These are phyloP conservation scores for Fusarium praegraminearum DNA, from an alignment of 2,329 filamentous ascomycete species.

Conservation along the genomic window DNA sequence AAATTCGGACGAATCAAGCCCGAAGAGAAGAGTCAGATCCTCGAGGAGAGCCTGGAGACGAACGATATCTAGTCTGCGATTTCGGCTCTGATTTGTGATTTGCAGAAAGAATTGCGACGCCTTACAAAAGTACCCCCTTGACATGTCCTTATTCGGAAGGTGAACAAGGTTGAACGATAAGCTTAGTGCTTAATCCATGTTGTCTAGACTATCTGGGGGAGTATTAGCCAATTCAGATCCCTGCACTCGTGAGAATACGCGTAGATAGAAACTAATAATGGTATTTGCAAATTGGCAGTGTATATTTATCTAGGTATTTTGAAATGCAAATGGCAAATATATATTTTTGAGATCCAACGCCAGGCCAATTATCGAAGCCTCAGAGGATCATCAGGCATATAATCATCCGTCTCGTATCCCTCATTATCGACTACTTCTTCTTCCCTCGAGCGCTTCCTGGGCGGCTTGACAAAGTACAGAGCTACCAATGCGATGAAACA, in stretches of 20 bases:
- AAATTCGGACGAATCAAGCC: constrained; percentile 13
- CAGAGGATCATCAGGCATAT: constrained; percentile 43
- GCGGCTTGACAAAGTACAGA: constrained; percentile 51
- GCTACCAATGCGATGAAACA: constrained; percentile 48
- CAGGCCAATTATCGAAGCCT: constrained; percentile 34
- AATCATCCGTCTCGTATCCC: constrained; percentile 38
- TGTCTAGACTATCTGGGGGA: not conserved
- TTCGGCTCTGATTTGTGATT: constrained; percentile 1
- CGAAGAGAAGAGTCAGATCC: not conserved
- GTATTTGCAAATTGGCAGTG: not conserved
- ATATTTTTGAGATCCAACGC: not conserved
- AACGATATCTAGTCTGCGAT: constrained; percentile 5
- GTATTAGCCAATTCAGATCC: not conserved
- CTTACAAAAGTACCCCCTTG: constrained; percentile 41
- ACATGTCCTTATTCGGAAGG: constrained; percentile 38
- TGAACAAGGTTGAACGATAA: constrained; percentile 17
- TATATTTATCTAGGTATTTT: constrained; percentile 29
- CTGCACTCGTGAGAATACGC: not conserved
- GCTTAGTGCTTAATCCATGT: not conserved
- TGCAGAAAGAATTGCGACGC: constrained; percentile 3
- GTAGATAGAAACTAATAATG: not conserved
- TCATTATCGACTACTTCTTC: constrained; percentile 33
- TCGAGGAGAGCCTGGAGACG: not conserved
- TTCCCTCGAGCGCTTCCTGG: constrained; percentile 42
- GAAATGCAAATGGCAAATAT: not conserved